Evolutionary conservation across 2,329 filamentous ascomycete genomes (phyloP), one percentile per base, ranked within the genome.

Genomic region (Pseudogymnoascus sp.): DNA sequence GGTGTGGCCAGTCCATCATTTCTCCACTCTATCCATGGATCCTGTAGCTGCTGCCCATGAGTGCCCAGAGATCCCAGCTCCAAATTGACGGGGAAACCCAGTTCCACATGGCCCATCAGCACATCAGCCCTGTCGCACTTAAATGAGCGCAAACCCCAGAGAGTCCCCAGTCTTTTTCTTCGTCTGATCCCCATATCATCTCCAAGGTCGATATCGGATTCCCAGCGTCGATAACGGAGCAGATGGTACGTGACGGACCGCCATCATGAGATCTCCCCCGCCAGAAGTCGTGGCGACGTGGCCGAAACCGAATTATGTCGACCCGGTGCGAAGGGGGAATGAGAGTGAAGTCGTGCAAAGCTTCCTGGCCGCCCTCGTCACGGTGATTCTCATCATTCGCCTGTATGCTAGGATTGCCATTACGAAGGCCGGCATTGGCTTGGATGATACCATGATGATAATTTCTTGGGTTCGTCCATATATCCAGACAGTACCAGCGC

Each of bases 391-490:
- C 57, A 59, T 64, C 12, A 70, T 77, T 26, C 74, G 79, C n/a
- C 68, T 79, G 41, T 80, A 75, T 67, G 76, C 77, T 13, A 72
- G 78, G n/a, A 30, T 77, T 1, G 64, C 67, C 8, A 71, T 80
- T 19, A 75, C 74, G 10, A 75, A 71, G 63, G 55, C 55, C 1
- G 79, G 74, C 18, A 70, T 74, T 23, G 78, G 77, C 10, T 19
- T 75, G 5, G 78, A 80, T 61, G 78, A 80, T 64, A 61, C 72
- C n/a, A 65, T 80, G 9, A 76, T 79, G 39, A 64, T 76, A 28
- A 41, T 75, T 23, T 71, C 74, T 4, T 71, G 77, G 65, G 62
- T 77, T 63, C 19, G 66, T 28, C 28, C 13, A 52, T 52, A n/a
- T 13, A 5, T 28, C 39, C 21, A 23, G 3, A n/a, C 13, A n/a